A percentile compares a stretch with the other conserved stretches of the same genome.
Conservation (phyloP, 2,329 filamentous ascomycete genomes). For the Akanthomyces dipterigenus region DNA sequence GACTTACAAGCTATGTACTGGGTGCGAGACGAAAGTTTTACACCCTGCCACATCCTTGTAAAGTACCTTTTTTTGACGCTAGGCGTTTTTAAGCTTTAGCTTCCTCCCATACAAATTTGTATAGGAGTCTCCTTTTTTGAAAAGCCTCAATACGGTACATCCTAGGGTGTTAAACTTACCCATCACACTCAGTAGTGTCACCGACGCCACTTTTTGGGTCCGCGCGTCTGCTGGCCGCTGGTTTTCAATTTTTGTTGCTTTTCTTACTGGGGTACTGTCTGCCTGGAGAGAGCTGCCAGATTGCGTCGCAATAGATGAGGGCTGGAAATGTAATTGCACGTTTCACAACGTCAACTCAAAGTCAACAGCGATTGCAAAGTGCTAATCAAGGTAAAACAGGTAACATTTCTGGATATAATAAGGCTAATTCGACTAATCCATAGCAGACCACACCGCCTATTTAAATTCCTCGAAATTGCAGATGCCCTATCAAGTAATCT, state of each 20-base stretch:
- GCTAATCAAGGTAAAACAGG: neutral
- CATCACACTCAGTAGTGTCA: no score
- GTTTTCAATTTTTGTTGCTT: no score
- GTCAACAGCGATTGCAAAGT: neutral
- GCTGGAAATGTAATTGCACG: neutral
- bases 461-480: neutral
- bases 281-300: neutral
- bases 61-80: no score
- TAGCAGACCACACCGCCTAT: neutral
- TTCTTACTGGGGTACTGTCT: neutral
- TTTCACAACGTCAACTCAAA: neutral
- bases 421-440: neutral
- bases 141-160: no score
- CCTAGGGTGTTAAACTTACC: no score
- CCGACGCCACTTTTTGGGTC: neutral
- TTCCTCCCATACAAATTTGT: no score
- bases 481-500: neutral
- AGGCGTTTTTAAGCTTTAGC: no score
- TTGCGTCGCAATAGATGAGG: neutral
- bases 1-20: neutral
- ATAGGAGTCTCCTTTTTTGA: no score
- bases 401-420: conserved; percentile 4
- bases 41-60: no score
- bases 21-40: no score
- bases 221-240: no score